These are phyloP conservation scores for Didymella arachidicola DNA, from an alignment of 2,329 filamentous ascomycete species.

Conservation along the genomic window DNA sequence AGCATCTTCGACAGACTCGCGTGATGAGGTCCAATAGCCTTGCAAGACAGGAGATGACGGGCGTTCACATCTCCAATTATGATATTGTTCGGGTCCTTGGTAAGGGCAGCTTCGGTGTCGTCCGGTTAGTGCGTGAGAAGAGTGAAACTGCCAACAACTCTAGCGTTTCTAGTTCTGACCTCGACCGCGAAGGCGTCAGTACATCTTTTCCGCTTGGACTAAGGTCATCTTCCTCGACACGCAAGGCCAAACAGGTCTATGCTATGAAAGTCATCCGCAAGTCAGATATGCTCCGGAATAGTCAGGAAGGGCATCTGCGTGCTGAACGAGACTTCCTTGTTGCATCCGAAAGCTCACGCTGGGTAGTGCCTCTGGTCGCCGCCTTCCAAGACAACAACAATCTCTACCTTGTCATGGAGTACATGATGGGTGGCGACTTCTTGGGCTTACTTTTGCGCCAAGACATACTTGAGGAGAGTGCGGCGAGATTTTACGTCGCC, in stretches of 20 bases:
- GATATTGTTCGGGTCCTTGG: constrained; percentile 83
- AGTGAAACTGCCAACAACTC: constrained; percentile 31
- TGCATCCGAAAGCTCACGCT: constrained; percentile 83
- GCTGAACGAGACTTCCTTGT: constrained; percentile 94
- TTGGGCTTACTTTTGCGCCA: constrained; percentile 85
- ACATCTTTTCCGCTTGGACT: constrained; percentile 6
- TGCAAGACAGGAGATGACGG: constrained; percentile 56
- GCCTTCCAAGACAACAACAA: constrained; percentile 88
- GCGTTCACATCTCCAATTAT: constrained; percentile 70
- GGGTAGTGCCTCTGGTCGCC: constrained; percentile 86
- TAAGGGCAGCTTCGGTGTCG: constrained; percentile 93
- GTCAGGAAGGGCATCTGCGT: constrained; percentile 89
- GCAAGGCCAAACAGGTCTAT: constrained; percentile 66
- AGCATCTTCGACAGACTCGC: constrained; percentile 76
- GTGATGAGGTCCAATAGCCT: constrained; percentile 71
- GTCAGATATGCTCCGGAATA: constrained; percentile 87
- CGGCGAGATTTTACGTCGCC: constrained; percentile 86
- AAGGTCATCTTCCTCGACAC: constrained; percentile 1
- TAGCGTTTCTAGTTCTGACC: constrained; percentile 16
- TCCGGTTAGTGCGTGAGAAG: constrained; percentile 80
- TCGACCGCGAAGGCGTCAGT: constrained; percentile 20
- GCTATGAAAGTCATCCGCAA: constrained; percentile 99
- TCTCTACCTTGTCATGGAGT: constrained; percentile 96
- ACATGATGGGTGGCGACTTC: constrained; percentile 97
- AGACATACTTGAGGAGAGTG: constrained; percentile 78